Base-by-base conservation (phyloP, 1,284 basidiomycete species). In the Cryptococcus depauperatus region DNA sequence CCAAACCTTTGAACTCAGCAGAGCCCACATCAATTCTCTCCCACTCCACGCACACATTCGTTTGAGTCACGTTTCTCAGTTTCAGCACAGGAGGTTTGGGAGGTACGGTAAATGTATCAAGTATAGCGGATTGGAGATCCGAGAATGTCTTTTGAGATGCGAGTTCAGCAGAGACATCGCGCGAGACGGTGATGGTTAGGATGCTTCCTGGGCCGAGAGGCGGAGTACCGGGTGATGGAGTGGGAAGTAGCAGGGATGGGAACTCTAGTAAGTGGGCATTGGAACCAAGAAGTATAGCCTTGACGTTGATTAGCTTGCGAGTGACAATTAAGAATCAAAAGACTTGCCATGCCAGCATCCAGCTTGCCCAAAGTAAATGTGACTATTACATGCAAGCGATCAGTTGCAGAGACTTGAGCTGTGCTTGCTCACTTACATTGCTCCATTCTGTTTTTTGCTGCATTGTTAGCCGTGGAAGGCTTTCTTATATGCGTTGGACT, bases 221-320 rank as follows among this genome's bases (percentile, higher is more conserved):
- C 0, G 89, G 85, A 2, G 59, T 52, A 9, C 52, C 53, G 0
- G 60, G 59, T 11, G 59, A 51, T 10, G 62, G 61, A 1, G 59
- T 59, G 6, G 90, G 91, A 10, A 96, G 75, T 1, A 96, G 77
- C 22, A 96, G 76, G 0, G 91, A 95, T 1, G 91, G 91, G 66
- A 96, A 96, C 70, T 96, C 91, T 61, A 96, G 92, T 28, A 93
- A 76, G 63, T 95, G 90, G 5, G 89, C 89, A 35, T 88, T 79
- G 64, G 91, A 87, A 6, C 89, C 89, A 4, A 93, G 79, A 8
- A 93, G 78, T 55, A 92, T 92, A 1, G 61, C 59, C 59, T 58
- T 28, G 27, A 41, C 14, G 47, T 44, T 43, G 11, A 48, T 32
- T 3, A 19, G 41, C 34, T 19, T 37, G 30, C 44, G 14, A 4